phyloP scores from a whole-genome alignment of 1,139 yeast species.

The Candida neerlandica region DNA sequence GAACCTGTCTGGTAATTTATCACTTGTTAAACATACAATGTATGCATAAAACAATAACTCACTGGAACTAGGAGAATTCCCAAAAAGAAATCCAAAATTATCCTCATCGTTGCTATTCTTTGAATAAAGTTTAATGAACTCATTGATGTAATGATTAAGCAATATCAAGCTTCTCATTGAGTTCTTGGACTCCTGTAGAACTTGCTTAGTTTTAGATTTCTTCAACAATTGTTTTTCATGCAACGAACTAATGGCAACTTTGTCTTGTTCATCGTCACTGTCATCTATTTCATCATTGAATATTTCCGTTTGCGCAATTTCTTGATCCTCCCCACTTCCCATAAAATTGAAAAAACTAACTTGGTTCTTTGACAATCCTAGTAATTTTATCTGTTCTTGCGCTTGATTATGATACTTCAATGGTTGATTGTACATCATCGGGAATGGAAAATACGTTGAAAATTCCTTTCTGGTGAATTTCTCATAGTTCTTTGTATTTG shows the following conservation, averaged over 20 bases:
- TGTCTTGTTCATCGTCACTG: constrained; percentile 23
- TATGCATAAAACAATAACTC: constrained; percentile 41
- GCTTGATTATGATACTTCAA: constrained; percentile 55
- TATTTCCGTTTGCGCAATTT: constrained; percentile 31
- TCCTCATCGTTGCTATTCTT: constrained; percentile 16
- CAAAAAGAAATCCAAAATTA: constrained; percentile 12
- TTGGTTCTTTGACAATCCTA: constrained; percentile 40
- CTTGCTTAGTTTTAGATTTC: constrained; percentile 42
- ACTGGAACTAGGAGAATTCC: constrained; percentile 15
- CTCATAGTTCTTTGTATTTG: constrained; percentile 66
- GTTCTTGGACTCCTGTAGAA: constrained; percentile 51
- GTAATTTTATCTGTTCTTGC: constrained; percentile 38
- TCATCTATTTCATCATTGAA: constrained; percentile 25
- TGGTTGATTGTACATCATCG: constrained; percentile 84
- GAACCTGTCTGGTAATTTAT: constrained; percentile 48
- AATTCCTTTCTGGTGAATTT: constrained; percentile 63
- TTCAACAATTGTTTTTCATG: constrained; percentile 52
- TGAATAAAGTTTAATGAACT: constrained; percentile 24
- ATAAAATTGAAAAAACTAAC: constrained; percentile 27
- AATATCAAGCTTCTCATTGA: constrained; percentile 53
- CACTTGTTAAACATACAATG: constrained; percentile 34
- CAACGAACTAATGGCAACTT: constrained; percentile 48
- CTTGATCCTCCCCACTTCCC: constrained; percentile 10
- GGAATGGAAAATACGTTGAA: constrained; percentile 66
- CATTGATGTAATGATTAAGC: constrained; percentile 35